Base-by-base conservation (phyloP, 306 rosid species). In the Castanea mollissima region DNA sequence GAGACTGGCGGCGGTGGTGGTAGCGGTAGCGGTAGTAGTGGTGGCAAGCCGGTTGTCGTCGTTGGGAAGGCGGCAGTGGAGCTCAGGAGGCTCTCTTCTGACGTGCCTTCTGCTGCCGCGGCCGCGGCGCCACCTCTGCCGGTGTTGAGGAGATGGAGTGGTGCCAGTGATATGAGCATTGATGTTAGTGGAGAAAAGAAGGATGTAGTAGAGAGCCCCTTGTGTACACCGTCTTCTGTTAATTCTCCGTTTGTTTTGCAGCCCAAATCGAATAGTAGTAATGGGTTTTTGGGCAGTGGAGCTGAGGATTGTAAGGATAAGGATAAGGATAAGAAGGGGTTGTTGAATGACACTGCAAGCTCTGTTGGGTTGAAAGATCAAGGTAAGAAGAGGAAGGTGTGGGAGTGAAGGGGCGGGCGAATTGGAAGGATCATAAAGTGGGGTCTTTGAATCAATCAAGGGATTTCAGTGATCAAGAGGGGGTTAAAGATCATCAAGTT, bases 81-180 rank as follows among this genome's bases (percentile, higher is more conserved):
- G 77, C 85, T 90, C 32, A 87, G 96, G 86, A 83, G 99, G 77
- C 89, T 90, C 44, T 90, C 98, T 8, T 91, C 99, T 2, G 98
- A 96, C 4, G 89, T 87, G 34, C 77, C 55, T 1, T 75, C 92
- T 4, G 65, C 84, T 4, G 55, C 74, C 56, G 75, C 68, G 3
- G 93, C 86, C 77, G 88, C 69, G 90, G 79, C 38, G 5, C 54
- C 54, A 49, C 54, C 54, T 10, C 54, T 1, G 54, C 54, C 90
- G 7, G 90, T 90, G 25, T 85, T 90, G 80, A 85, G 97, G 56
- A 88, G 99, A 86, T 96, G 98, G 99, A 96, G 99, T 69, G 94
- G 94, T 27, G 86, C 89, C 7, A 93, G 99, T 57, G 99, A 96
- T 79, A 96, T 96, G 99, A 93, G 97, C 87, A 90, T 92, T 27